Evolutionary conservation across 2,329 filamentous ascomycete genomes (phyloP).

Genomic region (Talaromyces islandicus): DNA sequence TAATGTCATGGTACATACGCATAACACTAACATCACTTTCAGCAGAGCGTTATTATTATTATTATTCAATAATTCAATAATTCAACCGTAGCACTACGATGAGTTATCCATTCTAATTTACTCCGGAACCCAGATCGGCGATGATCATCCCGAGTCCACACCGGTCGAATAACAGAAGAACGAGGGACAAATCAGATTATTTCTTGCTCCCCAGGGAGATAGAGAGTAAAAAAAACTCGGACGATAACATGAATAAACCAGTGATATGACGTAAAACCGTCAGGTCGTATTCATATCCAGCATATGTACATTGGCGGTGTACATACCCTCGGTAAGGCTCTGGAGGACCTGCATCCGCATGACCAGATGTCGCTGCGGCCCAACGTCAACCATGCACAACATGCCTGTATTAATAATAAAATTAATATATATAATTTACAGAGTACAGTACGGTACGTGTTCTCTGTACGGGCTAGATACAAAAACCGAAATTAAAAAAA

Average conservation of each 20-base stretch:
- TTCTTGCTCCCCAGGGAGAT: background rate
- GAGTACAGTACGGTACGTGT: background rate
- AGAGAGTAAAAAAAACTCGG: background rate
- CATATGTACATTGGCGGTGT: background rate
- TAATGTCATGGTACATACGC: background rate
- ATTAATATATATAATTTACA: background rate
- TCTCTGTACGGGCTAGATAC: no score
- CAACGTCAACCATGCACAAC: conserved; percentile 5
- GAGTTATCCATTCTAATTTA: background rate
- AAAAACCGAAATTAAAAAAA: no score
- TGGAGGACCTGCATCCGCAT: conserved; percentile 9
- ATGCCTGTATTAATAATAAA: background rate
- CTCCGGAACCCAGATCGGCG: background rate
- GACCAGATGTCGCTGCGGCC: conserved; percentile 10
- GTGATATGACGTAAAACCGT: background rate
- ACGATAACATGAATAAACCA: background rate
- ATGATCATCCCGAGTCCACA: background rate
- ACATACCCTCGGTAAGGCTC: background rate
- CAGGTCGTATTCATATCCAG: background rate
- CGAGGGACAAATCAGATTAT: no score
- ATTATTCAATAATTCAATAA: no score
- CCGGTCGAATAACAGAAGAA: background rate
- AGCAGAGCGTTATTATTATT: background rate
- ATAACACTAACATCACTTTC: background rate
- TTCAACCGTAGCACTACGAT: no score